phyloP scores from a whole-genome alignment of 768 basidiomycete species.

The Leccinum broughii region DNA sequence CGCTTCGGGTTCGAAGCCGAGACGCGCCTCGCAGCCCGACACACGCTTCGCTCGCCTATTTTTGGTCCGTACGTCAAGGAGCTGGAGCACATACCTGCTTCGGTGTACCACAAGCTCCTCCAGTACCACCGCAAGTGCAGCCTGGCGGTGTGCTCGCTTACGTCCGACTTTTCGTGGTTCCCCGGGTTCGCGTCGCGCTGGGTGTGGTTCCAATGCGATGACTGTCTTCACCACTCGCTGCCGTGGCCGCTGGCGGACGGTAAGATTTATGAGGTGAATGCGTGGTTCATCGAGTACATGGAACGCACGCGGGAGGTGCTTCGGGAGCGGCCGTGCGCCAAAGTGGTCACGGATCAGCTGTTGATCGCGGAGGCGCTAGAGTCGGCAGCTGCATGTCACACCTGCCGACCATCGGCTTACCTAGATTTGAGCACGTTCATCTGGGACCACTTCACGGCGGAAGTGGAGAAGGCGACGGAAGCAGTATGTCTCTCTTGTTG shows the following conservation, averaged over 20 bases:
- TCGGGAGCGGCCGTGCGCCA: constrained; percentile 33
- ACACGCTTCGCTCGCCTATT: constrained; percentile 38
- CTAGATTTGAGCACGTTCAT: constrained; percentile 35
- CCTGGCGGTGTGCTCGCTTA: constrained; percentile 31
- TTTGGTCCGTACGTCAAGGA: constrained; percentile 37
- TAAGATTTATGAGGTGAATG: constrained; percentile 37
- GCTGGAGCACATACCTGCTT: constrained; percentile 39
- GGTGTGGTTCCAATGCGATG: constrained; percentile 41
- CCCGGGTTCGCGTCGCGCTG: constrained; percentile 37
- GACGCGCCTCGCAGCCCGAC: constrained; percentile 35
- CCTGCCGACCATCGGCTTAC: constrained; percentile 32
- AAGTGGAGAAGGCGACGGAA: constrained; percentile 33
- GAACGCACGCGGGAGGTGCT: constrained; percentile 32
- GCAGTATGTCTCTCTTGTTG: constrained; percentile 21
- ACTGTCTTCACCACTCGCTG: constrained; percentile 34
- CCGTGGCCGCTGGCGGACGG: constrained; percentile 37
- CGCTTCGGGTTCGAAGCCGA: constrained; percentile 37
- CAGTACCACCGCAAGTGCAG: constrained; percentile 39
- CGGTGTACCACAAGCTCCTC: constrained; percentile 36
- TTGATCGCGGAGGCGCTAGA: constrained; percentile 34
- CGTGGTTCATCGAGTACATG: constrained; percentile 38
- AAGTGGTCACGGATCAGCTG: constrained; percentile 32
- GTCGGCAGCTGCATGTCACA: constrained; percentile 27
- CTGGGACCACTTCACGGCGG: constrained; percentile 30
- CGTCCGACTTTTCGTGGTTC: constrained; percentile 39